A percentile compares a stretch with the other conserved stretches of the same genome.
phyloP scores from a whole-genome alignment of 345 rosid species.

The Combretum micranthum region DNA sequence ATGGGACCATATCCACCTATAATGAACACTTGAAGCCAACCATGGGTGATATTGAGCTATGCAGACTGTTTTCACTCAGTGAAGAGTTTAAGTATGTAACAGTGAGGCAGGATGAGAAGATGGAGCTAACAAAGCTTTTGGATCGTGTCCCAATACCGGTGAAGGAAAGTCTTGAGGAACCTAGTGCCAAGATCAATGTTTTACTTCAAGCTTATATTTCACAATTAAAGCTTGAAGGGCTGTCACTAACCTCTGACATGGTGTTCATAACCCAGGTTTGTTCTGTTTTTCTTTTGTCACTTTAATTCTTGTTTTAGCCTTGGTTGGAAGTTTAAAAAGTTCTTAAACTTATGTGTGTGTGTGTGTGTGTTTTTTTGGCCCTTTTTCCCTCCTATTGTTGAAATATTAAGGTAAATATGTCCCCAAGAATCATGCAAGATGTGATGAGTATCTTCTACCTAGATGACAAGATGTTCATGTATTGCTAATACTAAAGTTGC shows the following conservation, averaged over 20 bases:
- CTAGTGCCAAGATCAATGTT: slow-evolving; percentile 93
- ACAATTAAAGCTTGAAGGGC: slow-evolving; percentile 94
- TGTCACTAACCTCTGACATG: slow-evolving; percentile 91
- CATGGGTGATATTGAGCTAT: slow-evolving; percentile 94
- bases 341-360: too few species aligned
- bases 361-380: too few species aligned
- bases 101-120: slow-evolving; percentile 97
- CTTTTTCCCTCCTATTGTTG: too few species aligned
- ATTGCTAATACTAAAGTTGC: too few species aligned
- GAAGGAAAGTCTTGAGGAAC: slow-evolving; percentile 93
- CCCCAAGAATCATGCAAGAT: too few species aligned
- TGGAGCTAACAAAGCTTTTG: slow-evolving; percentile 93
- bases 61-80: slow-evolving; percentile 75
- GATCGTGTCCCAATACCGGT: slow-evolving; percentile 92
- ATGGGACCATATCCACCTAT: slow-evolving; percentile 89
- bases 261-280: slow-evolving; percentile 84
- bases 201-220: slow-evolving; percentile 93
- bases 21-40: slow-evolving; percentile 94
- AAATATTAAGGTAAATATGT: too few species aligned
- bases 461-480: too few species aligned
- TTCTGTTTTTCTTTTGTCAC: slow-evolving; percentile 10
- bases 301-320: background rate
- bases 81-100: slow-evolving; percentile 94
- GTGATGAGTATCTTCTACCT: too few species aligned
- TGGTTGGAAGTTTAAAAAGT: too few species aligned